Evolutionary conservation across 805 yeast genomes (phyloP).

Genomic region (Saccharomycopsis sp.): DNA sequence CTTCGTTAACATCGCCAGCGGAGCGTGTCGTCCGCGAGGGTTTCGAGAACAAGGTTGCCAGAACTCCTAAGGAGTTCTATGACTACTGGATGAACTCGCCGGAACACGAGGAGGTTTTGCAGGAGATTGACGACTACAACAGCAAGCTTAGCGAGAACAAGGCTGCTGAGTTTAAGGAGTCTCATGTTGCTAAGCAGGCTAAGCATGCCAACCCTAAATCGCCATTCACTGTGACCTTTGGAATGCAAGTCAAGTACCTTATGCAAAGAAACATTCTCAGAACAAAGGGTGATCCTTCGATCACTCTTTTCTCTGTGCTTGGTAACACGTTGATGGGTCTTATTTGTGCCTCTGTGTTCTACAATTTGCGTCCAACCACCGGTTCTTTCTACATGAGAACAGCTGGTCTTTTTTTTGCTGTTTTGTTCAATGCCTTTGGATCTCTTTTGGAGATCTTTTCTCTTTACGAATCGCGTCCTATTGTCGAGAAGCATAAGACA

Average conservation of each 20-base stretch:
- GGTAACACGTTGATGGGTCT: constrained; percentile 50
- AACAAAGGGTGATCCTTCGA: constrained; percentile 43
- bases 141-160: constrained; percentile 21
- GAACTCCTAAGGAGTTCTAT: constrained; percentile 45
- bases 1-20: constrained; percentile 47
- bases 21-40: constrained; percentile 42
- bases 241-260: constrained; percentile 45
- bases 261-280: constrained; percentile 43
- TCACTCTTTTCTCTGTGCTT: constrained; percentile 35
- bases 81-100: constrained; percentile 44
- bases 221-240: constrained; percentile 47
- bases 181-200: constrained; percentile 50
- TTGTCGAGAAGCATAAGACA: constrained; percentile 52
- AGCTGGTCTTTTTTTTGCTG: constrained; percentile 62
- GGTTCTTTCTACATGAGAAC: constrained; percentile 48
- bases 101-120: constrained; percentile 34
- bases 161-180: constrained; percentile 26
- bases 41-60: constrained; percentile 43
- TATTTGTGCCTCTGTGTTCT: constrained; percentile 51
- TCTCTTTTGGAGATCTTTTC: constrained; percentile 53
- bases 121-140: constrained; percentile 36
- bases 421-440: constrained; percentile 55
- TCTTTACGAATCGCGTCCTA: constrained; percentile 47
- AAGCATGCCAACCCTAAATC: constrained; percentile 40
- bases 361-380: constrained; percentile 39